Evolutionary conservation across 2,329 filamentous ascomycete species (phyloP).

Genomic region (Emmonsiellopsis sp.): DNA sequence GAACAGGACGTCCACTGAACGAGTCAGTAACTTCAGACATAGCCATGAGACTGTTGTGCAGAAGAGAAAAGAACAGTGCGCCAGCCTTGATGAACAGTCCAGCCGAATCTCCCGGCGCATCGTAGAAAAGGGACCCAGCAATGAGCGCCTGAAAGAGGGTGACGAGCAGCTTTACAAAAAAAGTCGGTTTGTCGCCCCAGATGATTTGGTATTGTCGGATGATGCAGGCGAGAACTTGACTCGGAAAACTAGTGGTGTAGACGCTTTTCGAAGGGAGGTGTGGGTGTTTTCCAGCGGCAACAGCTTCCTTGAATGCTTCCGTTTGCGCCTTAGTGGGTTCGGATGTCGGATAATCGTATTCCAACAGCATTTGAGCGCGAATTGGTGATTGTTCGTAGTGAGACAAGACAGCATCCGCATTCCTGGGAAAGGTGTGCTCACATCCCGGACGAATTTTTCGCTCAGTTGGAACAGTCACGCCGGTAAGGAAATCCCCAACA

Average conservation of each 20-base stretch:
- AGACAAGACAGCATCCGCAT: too few species aligned
- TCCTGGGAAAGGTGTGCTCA: slow-evolving; percentile 51
- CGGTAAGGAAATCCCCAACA: slow-evolving; percentile 64
- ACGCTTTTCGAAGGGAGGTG: slow-evolving; percentile 51
- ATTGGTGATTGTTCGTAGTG: too few species aligned
- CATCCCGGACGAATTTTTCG: slow-evolving; percentile 48
- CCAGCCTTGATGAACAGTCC: slow-evolving; percentile 54
- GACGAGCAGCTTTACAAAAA: slow-evolving; percentile 66
- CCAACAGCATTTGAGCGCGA: too few species aligned
- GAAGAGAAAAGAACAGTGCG: slow-evolving; percentile 52
- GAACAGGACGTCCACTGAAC: slow-evolving; percentile 60
- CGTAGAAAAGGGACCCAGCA: slow-evolving; percentile 66
- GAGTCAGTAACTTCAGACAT: slow-evolving; percentile 66
- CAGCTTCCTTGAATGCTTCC: slow-evolving; percentile 28
- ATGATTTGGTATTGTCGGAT: slow-evolving; percentile 67
- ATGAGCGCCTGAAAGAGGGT: slow-evolving; percentile 62
- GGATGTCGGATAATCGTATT: too few species aligned
- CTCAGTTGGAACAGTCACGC: slow-evolving; percentile 52
- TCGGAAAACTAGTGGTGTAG: slow-evolving; percentile 63
- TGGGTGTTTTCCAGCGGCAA: slow-evolving; percentile 49
- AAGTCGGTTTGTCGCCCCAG: slow-evolving; percentile 58
- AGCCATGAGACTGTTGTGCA: slow-evolving; percentile 58
- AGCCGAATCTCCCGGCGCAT: slow-evolving; percentile 44
- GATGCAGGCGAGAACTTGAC: slow-evolving; percentile 52
- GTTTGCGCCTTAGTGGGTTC: too few species aligned